phyloP scores from a whole-genome alignment of 345 rosid genomes.

The Brassica napus region Da-Ae NC_063449.1:13054501-13055000 shows the following conservation, averaged over 20 bases:
- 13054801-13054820: conserved; percentile 48
- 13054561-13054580: conserved; percentile 69
- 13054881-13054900: conserved; percentile 72
- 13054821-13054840: conserved; percentile 45
- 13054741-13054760: conserved; percentile 49
- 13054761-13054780: conserved; percentile 53
- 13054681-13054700: neutral
- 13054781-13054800: conserved; percentile 58
- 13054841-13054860: conserved; percentile 94
- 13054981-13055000: conserved; percentile 87
- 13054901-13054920: conserved; percentile 72
- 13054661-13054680: neutral
- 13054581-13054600: conserved; percentile 76
- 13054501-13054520: neutral
- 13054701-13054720: conserved; percentile 56
- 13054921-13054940: neutral
- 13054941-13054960: conserved; percentile 14
- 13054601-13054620: conserved; percentile 62
- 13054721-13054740: conserved; percentile 61
- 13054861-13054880: conserved; percentile 93
- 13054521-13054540: conserved; percentile 77
- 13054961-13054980: conserved; percentile 39
- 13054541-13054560: conserved; percentile 61
- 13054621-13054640: conserved; percentile 63
- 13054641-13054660: conserved; percentile 48